A percentile compares a stretch with the other conserved stretches of the same genome.
phyloP scores from a whole-genome alignment of 306 rosid genomes.

The Casuarina cunninghamiana region DNA sequence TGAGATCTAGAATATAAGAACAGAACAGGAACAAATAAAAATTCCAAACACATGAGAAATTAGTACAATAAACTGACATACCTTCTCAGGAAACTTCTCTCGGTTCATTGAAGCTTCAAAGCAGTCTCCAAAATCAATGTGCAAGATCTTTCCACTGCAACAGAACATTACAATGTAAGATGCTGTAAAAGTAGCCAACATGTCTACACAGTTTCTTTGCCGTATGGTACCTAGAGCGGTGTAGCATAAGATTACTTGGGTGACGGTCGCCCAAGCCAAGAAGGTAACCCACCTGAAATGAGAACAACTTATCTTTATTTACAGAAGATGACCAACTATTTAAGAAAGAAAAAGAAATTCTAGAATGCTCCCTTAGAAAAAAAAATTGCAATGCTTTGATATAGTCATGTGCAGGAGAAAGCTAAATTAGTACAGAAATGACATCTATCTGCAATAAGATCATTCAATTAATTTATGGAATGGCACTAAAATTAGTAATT shows the following conservation, averaged over 20 bases:
- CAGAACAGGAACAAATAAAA: constrained; percentile 15
- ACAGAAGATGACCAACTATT: background rate
- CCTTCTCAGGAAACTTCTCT: constrained; percentile 99
- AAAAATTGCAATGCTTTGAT: background rate
- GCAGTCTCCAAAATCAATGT: constrained; percentile 98
- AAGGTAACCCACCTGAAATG: constrained; percentile 89
- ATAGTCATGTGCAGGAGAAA: background rate
- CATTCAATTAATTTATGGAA: background rate
- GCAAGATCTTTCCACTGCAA: constrained; percentile 93
- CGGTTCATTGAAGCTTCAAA: constrained; percentile 98
- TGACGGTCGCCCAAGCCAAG: constrained; percentile 99
- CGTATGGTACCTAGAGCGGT: constrained; percentile 68
- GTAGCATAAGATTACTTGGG: constrained; percentile 97
- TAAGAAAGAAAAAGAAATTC: background rate
- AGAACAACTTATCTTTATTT: constrained; percentile 12
- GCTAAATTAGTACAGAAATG: background rate
- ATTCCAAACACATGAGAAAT: constrained; percentile 5
- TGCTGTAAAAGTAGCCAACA: constrained; percentile 19
- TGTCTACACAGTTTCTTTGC: constrained; percentile 23
- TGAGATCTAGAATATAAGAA: constrained; percentile 25
- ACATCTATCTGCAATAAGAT: background rate
- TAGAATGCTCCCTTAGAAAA: background rate
- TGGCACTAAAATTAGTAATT: background rate
- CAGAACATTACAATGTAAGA: constrained; percentile 31
- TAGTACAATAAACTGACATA: constrained; percentile 16